Evolutionary conservation across 2,329 filamentous ascomycete genomes (phyloP), one percentile per base, ranked within the genome.

Genomic region (Karstenula rhodostoma): DNA sequence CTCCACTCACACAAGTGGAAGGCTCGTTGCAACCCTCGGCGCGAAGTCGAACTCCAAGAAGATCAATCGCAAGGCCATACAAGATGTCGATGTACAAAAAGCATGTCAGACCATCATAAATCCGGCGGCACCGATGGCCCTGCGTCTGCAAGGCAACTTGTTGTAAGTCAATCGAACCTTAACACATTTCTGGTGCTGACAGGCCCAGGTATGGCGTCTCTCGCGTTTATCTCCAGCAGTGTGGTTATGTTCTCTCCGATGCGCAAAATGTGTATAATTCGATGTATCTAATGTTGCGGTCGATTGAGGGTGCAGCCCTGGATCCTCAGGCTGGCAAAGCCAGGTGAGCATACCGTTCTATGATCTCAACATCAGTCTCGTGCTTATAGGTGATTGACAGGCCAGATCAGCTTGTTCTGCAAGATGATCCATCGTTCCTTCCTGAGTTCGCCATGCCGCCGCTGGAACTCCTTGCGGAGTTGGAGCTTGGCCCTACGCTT

Each of bases 21-120:
- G 94, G 94, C 88, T 97, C 44, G 89, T 97, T 44, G 95, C 95
- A 44, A 99, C 94, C 0, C 86, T 96, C 1, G 93, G 93, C 19
- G 84, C 87, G 4, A 91, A 88, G 66, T 90, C 89, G 0, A 85
- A 81, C 55, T 83, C 90, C 40, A 90, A 88, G 68, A 93, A 89
- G 70, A 83, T 99, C 68, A 92, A 89, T 8, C 88, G 91, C 51
- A 97, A 95, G 76, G 90, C 92, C 9, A 96, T 99, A 60, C 87
- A 94, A 60, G 88, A 92, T 17, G 95, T 99, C 67, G 86, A 98
- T 71, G 89, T 99, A 27, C 85, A 88, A 37, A 93, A 91, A 73
- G 94, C 95, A 59, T 97, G 94, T 77, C 85, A 90, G 65, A 95
- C 90, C n/a, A 97, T 99, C 74, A 87, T 92, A 40, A 85, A 92